These are phyloP conservation scores for Nyctanthes arbortristis DNA, from an alignment of 257 asterid genomes.

Conservation along the genomic window DNA sequence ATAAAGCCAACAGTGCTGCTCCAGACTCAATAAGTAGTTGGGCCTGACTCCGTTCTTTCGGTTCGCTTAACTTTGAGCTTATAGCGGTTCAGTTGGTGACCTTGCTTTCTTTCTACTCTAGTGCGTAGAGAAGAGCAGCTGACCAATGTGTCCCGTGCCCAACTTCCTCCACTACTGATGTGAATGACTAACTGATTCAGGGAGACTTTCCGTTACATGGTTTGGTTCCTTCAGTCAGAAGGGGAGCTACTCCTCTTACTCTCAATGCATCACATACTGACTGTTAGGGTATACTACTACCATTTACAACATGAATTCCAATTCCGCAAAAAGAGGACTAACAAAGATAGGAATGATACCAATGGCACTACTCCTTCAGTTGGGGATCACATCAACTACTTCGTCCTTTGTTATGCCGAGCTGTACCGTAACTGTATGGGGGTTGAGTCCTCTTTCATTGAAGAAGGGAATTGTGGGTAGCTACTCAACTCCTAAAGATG, in stretches of 20 bases:
- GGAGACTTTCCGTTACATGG: no score
- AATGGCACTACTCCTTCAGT: background rate
- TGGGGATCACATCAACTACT: background rate
- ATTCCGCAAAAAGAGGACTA: background rate
- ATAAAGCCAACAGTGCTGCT: no score
- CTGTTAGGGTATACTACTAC: no score
- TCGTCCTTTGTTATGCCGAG: background rate
- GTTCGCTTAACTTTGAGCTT: constrained; percentile 10
- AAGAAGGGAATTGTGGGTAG: background rate
- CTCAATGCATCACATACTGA: no score
- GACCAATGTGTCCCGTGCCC: background rate
- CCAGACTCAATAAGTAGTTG: no score
- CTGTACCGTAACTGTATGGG: background rate
- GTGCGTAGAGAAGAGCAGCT: background rate
- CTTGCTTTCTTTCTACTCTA: background rate
- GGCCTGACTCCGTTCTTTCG: no score
- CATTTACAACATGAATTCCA: background rate
- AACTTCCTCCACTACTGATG: background rate
- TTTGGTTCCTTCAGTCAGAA: no score
- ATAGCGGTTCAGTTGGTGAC: constrained; percentile 11
- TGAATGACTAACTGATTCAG: no score
- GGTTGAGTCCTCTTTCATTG: background rate
- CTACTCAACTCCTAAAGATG: background rate
- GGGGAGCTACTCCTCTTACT: no score
- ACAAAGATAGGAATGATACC: background rate